Conservation (phyloP, 192 early-diverging fungal genomes). For the Obelidium mucronatum region DNA sequence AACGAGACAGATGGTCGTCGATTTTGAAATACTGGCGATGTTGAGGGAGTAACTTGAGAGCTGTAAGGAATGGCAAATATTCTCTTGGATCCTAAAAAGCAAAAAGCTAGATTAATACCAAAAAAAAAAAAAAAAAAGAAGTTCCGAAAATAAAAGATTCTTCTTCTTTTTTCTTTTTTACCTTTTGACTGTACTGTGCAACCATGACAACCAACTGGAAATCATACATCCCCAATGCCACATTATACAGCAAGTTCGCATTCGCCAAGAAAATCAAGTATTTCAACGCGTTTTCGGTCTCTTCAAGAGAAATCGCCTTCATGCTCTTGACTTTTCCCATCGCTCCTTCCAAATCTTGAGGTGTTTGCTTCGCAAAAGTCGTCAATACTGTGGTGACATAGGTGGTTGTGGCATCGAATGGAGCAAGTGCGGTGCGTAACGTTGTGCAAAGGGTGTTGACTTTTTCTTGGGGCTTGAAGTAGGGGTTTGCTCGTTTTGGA, state of each 20-base stretch:
- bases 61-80: conserved; percentile 87
- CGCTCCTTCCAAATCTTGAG: conserved; percentile 83
- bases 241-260: conserved; percentile 86
- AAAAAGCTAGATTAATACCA: neutral
- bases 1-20: conserved; percentile 81
- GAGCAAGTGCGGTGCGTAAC: conserved; percentile 68
- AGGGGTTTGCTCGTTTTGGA: neutral
- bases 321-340: conserved; percentile 72
- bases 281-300: conserved; percentile 86
- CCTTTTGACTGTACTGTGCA: conserved; percentile 95
- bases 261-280: conserved; percentile 93
- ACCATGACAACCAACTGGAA: conserved; percentile 91
- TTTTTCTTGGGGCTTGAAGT: conserved; percentile 53
- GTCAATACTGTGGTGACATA: conserved; percentile 87
- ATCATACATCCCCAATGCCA: conserved; percentile 94
- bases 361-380: conserved; percentile 79
- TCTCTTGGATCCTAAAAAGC: conserved; percentile 83
- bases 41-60: conserved; percentile 76
- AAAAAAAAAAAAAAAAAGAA: neutral
- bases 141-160: too few species aligned
- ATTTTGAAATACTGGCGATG: conserved; percentile 88
- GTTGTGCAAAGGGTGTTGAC: conserved; percentile 78
- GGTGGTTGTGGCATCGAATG: conserved; percentile 42
- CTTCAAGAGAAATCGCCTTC: conserved; percentile 61
- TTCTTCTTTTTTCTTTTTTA: too few species aligned